Conservation (phyloP, 2,329 filamentous ascomycete genomes). For the Ophiostoma novo-ulmi region DNA sequence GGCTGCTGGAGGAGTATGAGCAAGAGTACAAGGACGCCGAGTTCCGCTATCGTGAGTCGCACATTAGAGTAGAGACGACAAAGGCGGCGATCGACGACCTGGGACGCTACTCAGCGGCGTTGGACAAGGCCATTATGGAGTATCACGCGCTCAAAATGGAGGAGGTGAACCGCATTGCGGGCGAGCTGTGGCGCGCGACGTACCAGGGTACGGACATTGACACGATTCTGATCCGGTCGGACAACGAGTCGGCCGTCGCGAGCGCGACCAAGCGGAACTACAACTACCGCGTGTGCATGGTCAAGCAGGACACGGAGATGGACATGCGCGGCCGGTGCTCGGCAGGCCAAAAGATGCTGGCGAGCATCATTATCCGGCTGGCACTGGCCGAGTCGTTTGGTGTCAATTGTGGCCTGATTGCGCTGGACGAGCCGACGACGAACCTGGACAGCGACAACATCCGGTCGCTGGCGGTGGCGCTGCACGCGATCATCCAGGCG, state of each 20-base stretch:
- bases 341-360: conserved; percentile 92
- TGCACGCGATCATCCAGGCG: conserved; percentile 81
- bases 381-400: conserved; percentile 96
- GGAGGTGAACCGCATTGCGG: conserved; percentile 91
- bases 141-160: conserved; percentile 97
- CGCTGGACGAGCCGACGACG: conserved; percentile 89
- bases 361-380: conserved; percentile 93
- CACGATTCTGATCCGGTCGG: conserved; percentile 89
- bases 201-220: conserved; percentile 98
- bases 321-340: conserved; percentile 98
- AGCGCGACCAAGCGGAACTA: conserved; percentile 56
- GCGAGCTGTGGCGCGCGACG: conserved; percentile 93
- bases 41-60: conserved; percentile 73
- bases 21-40: conserved; percentile 81
- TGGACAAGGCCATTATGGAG: conserved; percentile 96
- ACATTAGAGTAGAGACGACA: conserved; percentile 85
- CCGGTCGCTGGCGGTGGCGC: conserved; percentile 72
- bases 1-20: conserved; percentile 73
- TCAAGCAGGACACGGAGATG: conserved; percentile 96
- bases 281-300: conserved; percentile 97
- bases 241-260: conserved; percentile 61
- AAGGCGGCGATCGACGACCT: conserved; percentile 91
- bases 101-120: conserved; percentile 70
- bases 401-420: conserved; percentile 90
- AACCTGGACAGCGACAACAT: conserved; percentile 97